A percentile compares a stretch with the other conserved stretches of the same genome.
Conservation (phyloP, 2,329 filamentous ascomycete species). For the Myriosclerotinia curreyana region DNA sequence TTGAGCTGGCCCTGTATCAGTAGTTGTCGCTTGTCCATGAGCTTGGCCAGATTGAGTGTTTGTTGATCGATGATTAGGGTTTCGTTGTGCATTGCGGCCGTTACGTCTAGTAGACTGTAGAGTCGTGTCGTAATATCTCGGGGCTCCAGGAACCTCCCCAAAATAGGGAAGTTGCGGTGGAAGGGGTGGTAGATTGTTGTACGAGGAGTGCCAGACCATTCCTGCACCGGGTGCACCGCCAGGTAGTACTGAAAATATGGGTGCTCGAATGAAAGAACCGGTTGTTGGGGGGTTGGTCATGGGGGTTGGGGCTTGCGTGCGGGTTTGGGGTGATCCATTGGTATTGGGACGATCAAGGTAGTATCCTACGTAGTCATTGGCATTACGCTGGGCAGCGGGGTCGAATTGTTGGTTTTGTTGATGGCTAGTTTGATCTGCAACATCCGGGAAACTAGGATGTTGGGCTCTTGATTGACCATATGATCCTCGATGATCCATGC, state of each 20-base stretch:
- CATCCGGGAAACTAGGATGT: background rate
- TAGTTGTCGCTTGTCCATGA: background rate
- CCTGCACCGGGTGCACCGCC: background rate
- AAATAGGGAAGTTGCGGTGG: conserved; percentile 4
- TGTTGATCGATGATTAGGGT: background rate
- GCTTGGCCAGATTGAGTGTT: background rate
- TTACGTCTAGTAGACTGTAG: background rate
- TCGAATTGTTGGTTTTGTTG: background rate
- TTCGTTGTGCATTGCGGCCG: background rate
- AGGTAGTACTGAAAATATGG: background rate
- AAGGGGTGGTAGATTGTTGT: background rate
- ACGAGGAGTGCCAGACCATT: background rate
- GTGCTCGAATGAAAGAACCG: background rate
- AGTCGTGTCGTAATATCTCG: background rate
- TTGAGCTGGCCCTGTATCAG: background rate
- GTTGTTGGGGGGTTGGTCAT: background rate
- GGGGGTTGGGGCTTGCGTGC: background rate
- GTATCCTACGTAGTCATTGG: conserved; percentile 4
- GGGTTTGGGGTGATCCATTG: background rate
- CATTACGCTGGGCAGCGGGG: background rate
- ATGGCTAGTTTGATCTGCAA: background rate
- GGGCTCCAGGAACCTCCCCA: background rate
- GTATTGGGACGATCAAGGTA: background rate
- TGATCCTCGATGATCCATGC: background rate
- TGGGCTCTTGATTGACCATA: background rate